Evolutionary conservation across 2,329 filamentous ascomycete genomes (phyloP), one percentile per base, ranked within the genome.

Genomic region (Phyllachora maydis): DNA sequence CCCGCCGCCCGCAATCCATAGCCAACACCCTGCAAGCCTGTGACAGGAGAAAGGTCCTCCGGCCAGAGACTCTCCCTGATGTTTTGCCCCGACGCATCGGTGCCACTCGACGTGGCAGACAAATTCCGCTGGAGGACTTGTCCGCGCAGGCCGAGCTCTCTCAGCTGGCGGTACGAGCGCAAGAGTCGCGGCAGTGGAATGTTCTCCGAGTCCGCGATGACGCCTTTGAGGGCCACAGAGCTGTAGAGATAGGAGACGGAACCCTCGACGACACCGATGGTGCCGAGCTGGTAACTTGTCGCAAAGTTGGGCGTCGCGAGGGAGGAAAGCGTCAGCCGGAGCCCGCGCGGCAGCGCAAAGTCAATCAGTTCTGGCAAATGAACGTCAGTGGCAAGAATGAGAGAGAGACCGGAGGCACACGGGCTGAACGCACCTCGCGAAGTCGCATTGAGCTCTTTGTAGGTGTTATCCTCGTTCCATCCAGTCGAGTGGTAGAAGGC

Each of bases 221-320:
- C 32, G 24, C 71, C 57, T 18, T 58, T 52, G 27, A 95, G 61
- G 8, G 81, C 71, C 6, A 88, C 59, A 3, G 81, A 91, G 23
- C 82, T 90, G 54, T 91, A 95, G 25, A 98, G 66, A 50, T 95
- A 98, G 9, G 83, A 91, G 27, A 98, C 65, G n/a, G 82, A 92
- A 43, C 88, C 88, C 51, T 95, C 85, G 24, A 98, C 83, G 17
- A 91, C 62, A 29, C 85, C 88, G 10, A 90, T 65, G 19, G 74
- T 90, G 30, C 82, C 81, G 21, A 98, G 65, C 19, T 79, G 76
- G 49, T 98, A 98, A 18, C 82, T 85, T 10, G 83, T 91, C 13
- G 83, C 85, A 39, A 95, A 93, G 46, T 92, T 81, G 6, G 81
- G 74, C 11, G 83, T 83, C 6, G 83, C 79, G 15, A 98, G 71